Base-by-base conservation (phyloP, 495 filamentous ascomycete species). In the Penicillium robsamsonii region DNA sequence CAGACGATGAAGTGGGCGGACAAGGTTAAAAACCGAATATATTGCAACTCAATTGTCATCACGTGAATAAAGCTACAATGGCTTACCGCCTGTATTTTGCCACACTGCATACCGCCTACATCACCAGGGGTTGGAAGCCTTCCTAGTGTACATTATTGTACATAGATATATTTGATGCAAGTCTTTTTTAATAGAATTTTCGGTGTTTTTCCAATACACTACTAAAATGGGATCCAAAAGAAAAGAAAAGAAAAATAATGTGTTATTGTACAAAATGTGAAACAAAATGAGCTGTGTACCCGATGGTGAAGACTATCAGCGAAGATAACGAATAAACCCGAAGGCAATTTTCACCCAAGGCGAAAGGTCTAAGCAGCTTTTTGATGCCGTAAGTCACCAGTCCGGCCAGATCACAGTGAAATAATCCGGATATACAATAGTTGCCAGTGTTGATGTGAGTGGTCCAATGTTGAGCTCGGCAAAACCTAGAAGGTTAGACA, bases 201-300 rank as follows among this genome's bases (percentile, higher is more conserved):
- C 35, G 10, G 15, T 38, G 8, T 38, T 8, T n/a, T 9, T n/a
- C 33, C n/a, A 38, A 9, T 38, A 8, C 7, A n/a, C 15, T 37
- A 15, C 5, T 37, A 3, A 11, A 4, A 15, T 35, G 33, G 8
- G 15, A 37, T 2, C 5, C 15, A 2, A 37, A 37, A n/a, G n/a
- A n/a, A 37, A 37, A 37, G 9, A 33, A 30, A 33, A 33, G 11
- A 33, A 12, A 12, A 33, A 33, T 10, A 12, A 15, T 15, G 40
- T 42, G 17, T 9, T 47, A 47, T 46, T 46, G 43, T 47, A 47
- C 45, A 47, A 47, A 47, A 20, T 30, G 3, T 11, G 15, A 11
- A n/a, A 30, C 13, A n/a, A 18, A n/a, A 47, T 7, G 9, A 10
- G 25, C 25, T 11, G 25, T 27, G 15, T 30, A 7, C 25, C 13